Evolutionary conservation across 2,329 filamentous ascomycete species (phyloP).

Genomic region (Diaporthe humulicola): DNA sequence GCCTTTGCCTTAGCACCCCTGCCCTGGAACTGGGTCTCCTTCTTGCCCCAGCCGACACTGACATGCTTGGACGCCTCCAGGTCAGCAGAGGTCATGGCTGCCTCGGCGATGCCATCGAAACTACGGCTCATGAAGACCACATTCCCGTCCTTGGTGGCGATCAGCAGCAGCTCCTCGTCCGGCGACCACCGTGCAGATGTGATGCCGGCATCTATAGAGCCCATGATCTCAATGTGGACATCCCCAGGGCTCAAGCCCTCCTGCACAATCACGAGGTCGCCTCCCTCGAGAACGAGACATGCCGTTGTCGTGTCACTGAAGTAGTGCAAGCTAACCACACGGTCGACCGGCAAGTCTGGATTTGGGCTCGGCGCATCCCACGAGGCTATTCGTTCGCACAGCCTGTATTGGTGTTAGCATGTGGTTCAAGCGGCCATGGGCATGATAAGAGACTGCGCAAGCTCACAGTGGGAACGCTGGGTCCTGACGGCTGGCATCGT

Average conservation of each 20-base stretch:
- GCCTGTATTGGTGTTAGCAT: slow-evolving; percentile 43
- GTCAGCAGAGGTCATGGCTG: slow-evolving; percentile 80
- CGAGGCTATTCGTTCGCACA: slow-evolving; percentile 71
- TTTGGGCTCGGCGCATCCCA: slow-evolving; percentile 91
- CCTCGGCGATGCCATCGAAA: slow-evolving; percentile 86
- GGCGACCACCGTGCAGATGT: slow-evolving; percentile 92
- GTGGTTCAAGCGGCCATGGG: neutral
- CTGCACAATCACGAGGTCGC: slow-evolving; percentile 88
- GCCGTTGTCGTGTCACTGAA: slow-evolving; percentile 84
- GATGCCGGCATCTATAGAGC: slow-evolving; percentile 93
- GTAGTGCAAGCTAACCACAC: slow-evolving; percentile 84
- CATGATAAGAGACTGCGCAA: neutral
- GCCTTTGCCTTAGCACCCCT: slow-evolving; percentile 87
- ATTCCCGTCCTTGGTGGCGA: slow-evolving; percentile 84
- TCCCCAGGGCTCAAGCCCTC: slow-evolving; percentile 71
- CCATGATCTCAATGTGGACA: slow-evolving; percentile 93
- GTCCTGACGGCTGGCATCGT: slow-evolving; percentile 49
- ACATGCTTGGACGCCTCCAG: slow-evolving; percentile 92
- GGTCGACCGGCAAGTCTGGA: slow-evolving; percentile 81
- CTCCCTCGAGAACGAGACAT: slow-evolving; percentile 88
- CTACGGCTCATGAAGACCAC: slow-evolving; percentile 92
- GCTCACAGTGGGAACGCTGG: slow-evolving; percentile 53
- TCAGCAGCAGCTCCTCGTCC: slow-evolving; percentile 89
- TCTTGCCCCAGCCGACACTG: slow-evolving; percentile 97
- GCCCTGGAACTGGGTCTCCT: slow-evolving; percentile 97